These are phyloP conservation scores for Colletotrichum sansevieriae DNA, from an alignment of 2,329 filamentous ascomycete genomes.

Conservation along the genomic window DNA sequence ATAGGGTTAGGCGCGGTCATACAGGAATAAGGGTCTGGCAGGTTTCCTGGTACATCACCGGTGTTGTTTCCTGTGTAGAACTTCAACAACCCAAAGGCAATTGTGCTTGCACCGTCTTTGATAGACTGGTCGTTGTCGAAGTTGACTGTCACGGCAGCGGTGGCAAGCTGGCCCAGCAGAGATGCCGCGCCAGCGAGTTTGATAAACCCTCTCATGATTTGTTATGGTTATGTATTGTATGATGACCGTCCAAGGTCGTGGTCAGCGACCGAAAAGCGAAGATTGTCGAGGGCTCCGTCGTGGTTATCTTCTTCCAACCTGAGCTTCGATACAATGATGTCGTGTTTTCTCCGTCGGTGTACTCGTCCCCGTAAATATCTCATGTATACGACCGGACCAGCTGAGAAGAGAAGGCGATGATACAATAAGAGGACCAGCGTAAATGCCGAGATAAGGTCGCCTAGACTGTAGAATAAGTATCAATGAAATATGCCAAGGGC, in stretches of 20 bases:
- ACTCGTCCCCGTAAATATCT: background rate
- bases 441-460: conserved; percentile 14
- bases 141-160: conserved; percentile 30
- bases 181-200: conserved; percentile 34
- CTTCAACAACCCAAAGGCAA: conserved; percentile 54
- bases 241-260: background rate
- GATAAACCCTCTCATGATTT: conserved; percentile 26
- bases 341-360: background rate
- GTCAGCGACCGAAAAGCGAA: conserved; percentile 1
- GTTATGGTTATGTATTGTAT: background rate
- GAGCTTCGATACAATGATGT: background rate
- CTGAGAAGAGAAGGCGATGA: conserved; percentile 11
- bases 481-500: conserved; percentile 2
- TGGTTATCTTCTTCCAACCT: background rate
- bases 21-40: conserved; percentile 75
- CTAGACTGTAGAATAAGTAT: conserved; percentile 25
- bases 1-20: conserved; percentile 61
- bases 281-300: conserved; percentile 1
- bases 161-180: conserved; percentile 29
- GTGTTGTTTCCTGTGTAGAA: conserved; percentile 68
- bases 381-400: conserved; percentile 9
- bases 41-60: conserved; percentile 68
- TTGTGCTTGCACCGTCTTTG: conserved; percentile 53
- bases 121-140: conserved; percentile 48
- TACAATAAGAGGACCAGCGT: background rate